A percentile compares a stretch with the other conserved stretches of the same genome.
Conservation (phyloP, 2,329 filamentous ascomycete species). For the Fusarium chuoi region DNA sequence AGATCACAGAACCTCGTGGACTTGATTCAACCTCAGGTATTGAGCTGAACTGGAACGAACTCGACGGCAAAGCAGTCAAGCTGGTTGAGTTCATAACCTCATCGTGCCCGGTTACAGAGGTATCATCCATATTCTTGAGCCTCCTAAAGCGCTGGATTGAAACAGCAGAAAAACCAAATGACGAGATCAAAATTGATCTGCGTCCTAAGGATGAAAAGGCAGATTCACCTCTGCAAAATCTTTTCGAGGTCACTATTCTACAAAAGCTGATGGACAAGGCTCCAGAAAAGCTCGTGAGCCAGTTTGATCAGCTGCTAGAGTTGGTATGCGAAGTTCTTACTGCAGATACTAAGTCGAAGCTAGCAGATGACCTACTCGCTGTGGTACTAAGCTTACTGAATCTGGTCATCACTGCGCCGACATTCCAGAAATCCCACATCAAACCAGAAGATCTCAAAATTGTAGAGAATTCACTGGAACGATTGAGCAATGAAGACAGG, state of each 20-base stretch:
- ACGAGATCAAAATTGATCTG: constrained; percentile 43
- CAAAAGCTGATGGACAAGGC: constrained; percentile 73
- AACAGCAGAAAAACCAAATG: constrained; percentile 41
- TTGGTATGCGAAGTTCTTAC: constrained; percentile 70
- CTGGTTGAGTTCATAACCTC: constrained; percentile 62
- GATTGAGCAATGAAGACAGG: constrained; percentile 52
- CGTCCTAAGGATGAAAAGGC: constrained; percentile 43
- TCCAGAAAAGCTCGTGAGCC: constrained; percentile 70
- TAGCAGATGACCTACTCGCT: constrained; percentile 60
- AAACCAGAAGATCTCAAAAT: constrained; percentile 54
- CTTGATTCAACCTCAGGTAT: constrained; percentile 15
- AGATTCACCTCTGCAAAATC: constrained; percentile 56
- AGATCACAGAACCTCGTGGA: constrained; percentile 55
- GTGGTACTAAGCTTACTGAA: constrained; percentile 71
- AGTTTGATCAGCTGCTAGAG: constrained; percentile 72
- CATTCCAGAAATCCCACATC: constrained; percentile 62
- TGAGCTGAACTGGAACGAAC: constrained; percentile 54
- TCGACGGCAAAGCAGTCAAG: constrained; percentile 59
- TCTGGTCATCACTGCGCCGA: constrained; percentile 66
- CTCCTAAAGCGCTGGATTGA: constrained; percentile 69
- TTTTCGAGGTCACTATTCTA: constrained; percentile 70
- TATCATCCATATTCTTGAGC: constrained; percentile 69
- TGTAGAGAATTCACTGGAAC: constrained; percentile 61
- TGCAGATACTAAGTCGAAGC: constrained; percentile 53
- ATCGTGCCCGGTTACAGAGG: constrained; percentile 64